A percentile compares a stretch with the other conserved stretches of the same genome.
Conservation (phyloP, 1,284 basidiomycete species). For the Spongiforma sp. region DNA sequence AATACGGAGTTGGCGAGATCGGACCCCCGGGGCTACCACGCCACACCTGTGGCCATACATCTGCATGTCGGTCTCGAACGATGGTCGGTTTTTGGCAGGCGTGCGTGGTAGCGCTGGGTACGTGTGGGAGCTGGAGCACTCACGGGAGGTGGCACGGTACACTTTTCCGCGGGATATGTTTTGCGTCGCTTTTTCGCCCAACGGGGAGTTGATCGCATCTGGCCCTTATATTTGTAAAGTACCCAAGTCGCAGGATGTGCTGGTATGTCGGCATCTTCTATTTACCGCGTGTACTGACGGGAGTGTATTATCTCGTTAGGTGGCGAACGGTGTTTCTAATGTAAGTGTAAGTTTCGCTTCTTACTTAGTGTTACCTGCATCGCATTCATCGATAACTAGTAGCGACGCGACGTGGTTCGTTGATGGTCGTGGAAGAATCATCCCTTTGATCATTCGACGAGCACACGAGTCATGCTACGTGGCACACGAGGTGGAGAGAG, state of each 20-base stretch:
- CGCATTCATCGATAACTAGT: too few species aligned
- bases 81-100: constrained; percentile 23
- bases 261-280: constrained; percentile 5
- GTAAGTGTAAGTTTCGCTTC: too few species aligned
- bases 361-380: too few species aligned
- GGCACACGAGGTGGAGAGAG: too few species aligned
- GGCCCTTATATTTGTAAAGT: constrained; percentile 25
- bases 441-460: too few species aligned
- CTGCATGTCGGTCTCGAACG: constrained; percentile 29
- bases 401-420: too few species aligned
- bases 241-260: constrained; percentile 12
- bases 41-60: constrained; percentile 29
- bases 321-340: constrained; percentile 1
- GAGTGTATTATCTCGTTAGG: constrained; percentile 11
- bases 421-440: too few species aligned
- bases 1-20: constrained; percentile 29
- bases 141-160: constrained; percentile 24
- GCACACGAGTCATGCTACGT: too few species aligned
- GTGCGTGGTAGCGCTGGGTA: constrained; percentile 25
- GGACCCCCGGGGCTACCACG: background rate
- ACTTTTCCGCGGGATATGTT: constrained; percentile 30
- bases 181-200: constrained; percentile 31
- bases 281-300: background rate
- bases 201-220: constrained; percentile 26
- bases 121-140: constrained; percentile 25